A percentile compares a stretch with the other conserved stretches of the same genome.
Conservation (phyloP, 1,139 yeast genomes). For the Yamadazyma triangularis region DNA sequence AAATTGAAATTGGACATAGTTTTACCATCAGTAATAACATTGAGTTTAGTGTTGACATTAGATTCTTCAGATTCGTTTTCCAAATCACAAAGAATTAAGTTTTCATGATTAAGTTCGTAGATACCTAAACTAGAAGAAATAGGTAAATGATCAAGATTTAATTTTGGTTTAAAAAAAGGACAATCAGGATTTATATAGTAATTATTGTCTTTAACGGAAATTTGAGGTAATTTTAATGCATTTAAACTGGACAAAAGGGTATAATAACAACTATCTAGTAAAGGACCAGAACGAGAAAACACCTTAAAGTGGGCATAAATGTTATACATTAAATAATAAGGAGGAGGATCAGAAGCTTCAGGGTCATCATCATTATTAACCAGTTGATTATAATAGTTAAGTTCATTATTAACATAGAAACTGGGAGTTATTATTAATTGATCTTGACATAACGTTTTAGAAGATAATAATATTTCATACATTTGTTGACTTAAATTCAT, state of each 20-base stretch:
- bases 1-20: conserved; percentile 15
- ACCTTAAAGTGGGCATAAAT: conserved; percentile 73
- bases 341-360: not conserved
- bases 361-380: too few species aligned
- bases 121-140: conserved; percentile 66
- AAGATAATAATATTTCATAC: conserved; percentile 54
- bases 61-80: conserved; percentile 15
- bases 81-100: conserved; percentile 12
- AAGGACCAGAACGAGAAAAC: conserved; percentile 76
- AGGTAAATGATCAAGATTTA: conserved; percentile 35
- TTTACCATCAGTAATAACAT: conserved; percentile 11
- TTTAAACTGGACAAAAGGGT: conserved; percentile 63
- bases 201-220: conserved; percentile 38
- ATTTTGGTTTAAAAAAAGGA: conserved; percentile 2
- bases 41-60: conserved; percentile 10
- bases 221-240: conserved; percentile 59
- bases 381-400: conserved; percentile 1
- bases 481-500: conserved; percentile 72
- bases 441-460: conserved; percentile 47
- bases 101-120: conserved; percentile 8
- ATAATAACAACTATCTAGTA: conserved; percentile 73
- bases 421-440: conserved; percentile 33
- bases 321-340: conserved; percentile 40
- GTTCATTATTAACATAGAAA: conserved; percentile 32
- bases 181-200: not conserved